A percentile compares a stretch with the other conserved stretches of the same genome.
phyloP scores from a whole-genome alignment of 352 stramenopile species.

The Phytophthora multivora region DNA sequence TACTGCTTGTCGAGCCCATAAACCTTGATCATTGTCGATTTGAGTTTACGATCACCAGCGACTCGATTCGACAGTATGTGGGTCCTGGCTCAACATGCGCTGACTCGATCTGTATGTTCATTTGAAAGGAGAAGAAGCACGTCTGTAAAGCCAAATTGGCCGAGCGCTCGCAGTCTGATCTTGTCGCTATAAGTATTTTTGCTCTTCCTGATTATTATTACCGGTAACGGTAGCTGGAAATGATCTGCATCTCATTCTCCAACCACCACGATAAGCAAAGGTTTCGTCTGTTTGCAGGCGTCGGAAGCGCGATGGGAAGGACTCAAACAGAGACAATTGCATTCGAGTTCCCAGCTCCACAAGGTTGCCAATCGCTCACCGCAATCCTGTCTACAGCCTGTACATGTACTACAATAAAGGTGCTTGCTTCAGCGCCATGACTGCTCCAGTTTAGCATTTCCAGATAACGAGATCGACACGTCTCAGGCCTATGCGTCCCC shows the following conservation, averaged over 20 bases:
- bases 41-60: background rate
- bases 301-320: background rate
- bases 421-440: too few relatives aligned
- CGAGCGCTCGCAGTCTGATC: background rate
- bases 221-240: too few relatives aligned
- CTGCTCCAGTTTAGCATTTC: too few relatives aligned
- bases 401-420: too few relatives aligned
- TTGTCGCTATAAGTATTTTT: too few relatives aligned
- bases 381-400: background rate
- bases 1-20: background rate
- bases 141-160: background rate
- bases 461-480: background rate
- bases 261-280: background rate
- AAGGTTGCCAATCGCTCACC: background rate
- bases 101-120: too few relatives aligned
- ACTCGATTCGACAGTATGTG: too few relatives aligned
- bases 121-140: background rate
- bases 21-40: background rate
- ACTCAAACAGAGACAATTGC: background rate
- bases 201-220: too few relatives aligned
- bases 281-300: slow-evolving; percentile 6
- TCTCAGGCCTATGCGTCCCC: background rate
- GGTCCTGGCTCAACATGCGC: too few relatives aligned
- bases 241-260: slow-evolving; percentile 6
- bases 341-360: background rate